Evolutionary conservation across 441 rosid species (phyloP).

Genomic region (Adansonia rubrostipa): DNA sequence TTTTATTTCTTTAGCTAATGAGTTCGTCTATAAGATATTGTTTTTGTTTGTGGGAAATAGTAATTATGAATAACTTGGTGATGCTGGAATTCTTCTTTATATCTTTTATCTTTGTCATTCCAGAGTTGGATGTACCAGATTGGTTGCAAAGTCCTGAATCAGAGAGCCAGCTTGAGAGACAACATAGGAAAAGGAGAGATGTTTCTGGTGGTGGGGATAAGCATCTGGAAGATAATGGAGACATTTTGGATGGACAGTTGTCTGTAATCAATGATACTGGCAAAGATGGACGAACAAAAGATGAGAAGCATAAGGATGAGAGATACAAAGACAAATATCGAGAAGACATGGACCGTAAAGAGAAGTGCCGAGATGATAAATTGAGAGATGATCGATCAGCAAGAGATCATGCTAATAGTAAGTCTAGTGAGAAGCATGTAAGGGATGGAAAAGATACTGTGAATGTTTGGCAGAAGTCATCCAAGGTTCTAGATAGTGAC

Average conservation of each 20-base stretch:
- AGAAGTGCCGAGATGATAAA: slow-evolving; percentile 65
- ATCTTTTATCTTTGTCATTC: slow-evolving; percentile 28
- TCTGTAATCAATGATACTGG: slow-evolving; percentile 54
- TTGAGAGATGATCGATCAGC: slow-evolving; percentile 63
- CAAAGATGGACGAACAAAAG: slow-evolving; percentile 67
- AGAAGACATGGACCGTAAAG: slow-evolving; percentile 61
- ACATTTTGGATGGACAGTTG: slow-evolving; percentile 47
- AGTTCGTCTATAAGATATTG: background rate
- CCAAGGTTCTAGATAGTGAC: slow-evolving; percentile 59
- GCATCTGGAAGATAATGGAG: slow-evolving; percentile 65
- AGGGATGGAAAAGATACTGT: slow-evolving; percentile 58
- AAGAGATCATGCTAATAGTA: slow-evolving; percentile 59
- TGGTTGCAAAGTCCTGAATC: slow-evolving; percentile 53
- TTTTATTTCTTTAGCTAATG: background rate
- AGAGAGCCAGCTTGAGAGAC: slow-evolving; percentile 63
- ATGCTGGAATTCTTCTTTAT: slow-evolving; percentile 13
- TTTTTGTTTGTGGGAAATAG: background rate
- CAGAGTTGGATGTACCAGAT: slow-evolving; percentile 61
- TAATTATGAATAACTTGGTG: background rate
- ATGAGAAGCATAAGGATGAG: slow-evolving; percentile 71
- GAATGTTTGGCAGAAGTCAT: slow-evolving; percentile 55
- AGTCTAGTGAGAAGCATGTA: slow-evolving; percentile 62
- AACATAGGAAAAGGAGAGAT: slow-evolving; percentile 70
- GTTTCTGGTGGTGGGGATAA: slow-evolving; percentile 62
- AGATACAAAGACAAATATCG: slow-evolving; percentile 55